A percentile compares a stretch with the other conserved stretches of the same genome.
Conservation (phyloP, 2,329 filamentous ascomycete species). For the Paecilomyces niveus region DNA sequence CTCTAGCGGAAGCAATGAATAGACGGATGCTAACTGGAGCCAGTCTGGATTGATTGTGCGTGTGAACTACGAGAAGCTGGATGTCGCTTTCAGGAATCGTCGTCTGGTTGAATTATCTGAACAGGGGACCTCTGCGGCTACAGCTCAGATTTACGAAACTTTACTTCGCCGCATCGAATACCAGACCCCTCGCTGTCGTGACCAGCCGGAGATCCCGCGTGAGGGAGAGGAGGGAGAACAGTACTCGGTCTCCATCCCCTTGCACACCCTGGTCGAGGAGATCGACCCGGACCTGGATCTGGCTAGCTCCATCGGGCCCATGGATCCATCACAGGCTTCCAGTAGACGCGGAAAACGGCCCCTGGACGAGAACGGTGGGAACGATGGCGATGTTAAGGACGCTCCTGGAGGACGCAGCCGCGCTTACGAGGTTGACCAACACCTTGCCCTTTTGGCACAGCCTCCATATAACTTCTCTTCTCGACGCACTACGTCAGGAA, state of each 20-base stretch:
- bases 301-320: constrained; percentile 26
- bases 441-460: constrained; percentile 44
- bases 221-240: constrained; percentile 36
- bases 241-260: constrained; percentile 27
- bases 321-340: constrained; percentile 15
- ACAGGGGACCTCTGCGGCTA: constrained; percentile 63
- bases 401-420: constrained; percentile 39
- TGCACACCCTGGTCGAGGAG: constrained; percentile 28
- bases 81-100: constrained; percentile 73
- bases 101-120: constrained; percentile 67
- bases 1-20: constrained; percentile 2
- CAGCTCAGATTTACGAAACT: constrained; percentile 69
- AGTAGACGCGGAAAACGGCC: constrained; percentile 25
- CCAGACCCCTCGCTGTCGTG: constrained; percentile 60
- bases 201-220: constrained; percentile 28
- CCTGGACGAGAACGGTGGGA: constrained; percentile 24
- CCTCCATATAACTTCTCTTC: constrained; percentile 32
- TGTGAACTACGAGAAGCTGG: constrained; percentile 78
- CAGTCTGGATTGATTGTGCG: constrained; percentile 67
- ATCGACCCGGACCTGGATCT: constrained; percentile 32
- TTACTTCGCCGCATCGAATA: constrained; percentile 65
- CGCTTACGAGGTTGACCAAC: constrained; percentile 30
- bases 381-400: constrained; percentile 40
- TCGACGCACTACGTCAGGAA: constrained; percentile 38
- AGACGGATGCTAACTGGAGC: constrained; percentile 10